Base-by-base conservation (phyloP, 257 asterid genomes). In the Phtheirospermum japonicum region DNA sequence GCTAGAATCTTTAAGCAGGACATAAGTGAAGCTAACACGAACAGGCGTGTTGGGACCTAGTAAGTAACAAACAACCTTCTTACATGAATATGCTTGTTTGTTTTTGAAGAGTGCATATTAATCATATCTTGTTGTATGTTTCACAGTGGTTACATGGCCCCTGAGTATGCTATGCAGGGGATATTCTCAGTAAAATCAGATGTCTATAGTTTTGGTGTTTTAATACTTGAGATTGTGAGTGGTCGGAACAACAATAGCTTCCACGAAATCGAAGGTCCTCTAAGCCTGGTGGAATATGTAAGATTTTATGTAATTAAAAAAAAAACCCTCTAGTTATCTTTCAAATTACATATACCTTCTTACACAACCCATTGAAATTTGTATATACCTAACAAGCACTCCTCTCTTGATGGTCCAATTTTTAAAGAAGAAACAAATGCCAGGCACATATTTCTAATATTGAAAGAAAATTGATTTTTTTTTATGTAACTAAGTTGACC, bases 151-250 rank as follows among this genome's bases (percentile, higher is more conserved):
- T 86, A 81, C 75, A 85, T 85, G 88, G 83, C 94, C 16, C 92
- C 90, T 0, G 86, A 87, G 75, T 84, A 84, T 13, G 90, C 85
- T 0, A 80, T 80, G 83, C 81, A 84, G 19, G 96, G 96, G 2
- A 76, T 75, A 5, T 85, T 82, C 66, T 87, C 87, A 0, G 72
- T 64, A 6, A 85, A 85, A 67, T 87, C 94, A 1, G 90, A 85
- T 19, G 80, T 85, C 34, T 82, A 77, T 61, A 85, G 94, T 23
- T 85, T 79, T 46, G 89, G 87, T 11, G 80, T 87, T 56, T 49
- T 83, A 42, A 20, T 81, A 7, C 81, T 81, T 9, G 87, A 83
- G 74, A 81, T 81, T 62, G 82, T 76, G 63, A 82, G 83, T 40
- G 90, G 93, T 69, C 64, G 69, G 34, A 87, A 58, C 70, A 84